Evolutionary conservation across 768 basidiomycete genomes (phyloP).

Genomic region (Lactarius hatsudake): DNA sequence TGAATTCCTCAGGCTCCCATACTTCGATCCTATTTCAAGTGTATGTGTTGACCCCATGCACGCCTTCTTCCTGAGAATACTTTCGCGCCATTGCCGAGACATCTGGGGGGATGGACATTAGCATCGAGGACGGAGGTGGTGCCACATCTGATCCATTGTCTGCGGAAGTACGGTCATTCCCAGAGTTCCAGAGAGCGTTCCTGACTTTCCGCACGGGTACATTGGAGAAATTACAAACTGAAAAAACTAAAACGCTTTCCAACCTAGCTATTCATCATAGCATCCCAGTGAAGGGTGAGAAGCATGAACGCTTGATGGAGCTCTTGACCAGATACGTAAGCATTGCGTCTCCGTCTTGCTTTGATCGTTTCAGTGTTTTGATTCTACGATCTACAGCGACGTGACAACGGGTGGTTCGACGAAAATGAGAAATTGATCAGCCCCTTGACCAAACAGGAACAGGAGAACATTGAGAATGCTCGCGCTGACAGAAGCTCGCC

Average conservation of each 20-base stretch:
- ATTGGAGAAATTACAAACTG: background rate
- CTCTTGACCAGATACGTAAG: background rate
- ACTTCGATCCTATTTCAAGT: constrained; percentile 22
- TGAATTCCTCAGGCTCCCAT: constrained; percentile 27
- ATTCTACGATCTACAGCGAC: background rate
- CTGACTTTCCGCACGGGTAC: background rate
- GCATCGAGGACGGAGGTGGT: background rate
- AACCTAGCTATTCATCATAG: background rate
- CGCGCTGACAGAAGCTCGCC: background rate
- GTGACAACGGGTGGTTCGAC: background rate
- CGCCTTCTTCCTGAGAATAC: constrained; percentile 23
- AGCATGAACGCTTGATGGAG: background rate
- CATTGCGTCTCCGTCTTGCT: background rate
- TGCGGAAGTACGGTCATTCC: background rate
- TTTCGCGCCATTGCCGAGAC: constrained; percentile 23
- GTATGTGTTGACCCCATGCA: constrained; percentile 32
- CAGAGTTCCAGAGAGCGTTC: background rate
- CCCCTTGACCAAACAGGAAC: background rate
- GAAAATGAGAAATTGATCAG: background rate
- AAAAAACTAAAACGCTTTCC: background rate
- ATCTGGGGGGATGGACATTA: constrained; percentile 9
- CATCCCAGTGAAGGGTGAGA: background rate
- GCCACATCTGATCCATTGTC: background rate
- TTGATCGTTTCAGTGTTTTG: background rate
- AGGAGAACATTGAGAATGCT: background rate